A percentile compares a stretch with the other conserved stretches of the same genome.
Evolutionary conservation across 2,329 filamentous ascomycete genomes (phyloP).

Genomic region (Macrophomina tecta): DNA sequence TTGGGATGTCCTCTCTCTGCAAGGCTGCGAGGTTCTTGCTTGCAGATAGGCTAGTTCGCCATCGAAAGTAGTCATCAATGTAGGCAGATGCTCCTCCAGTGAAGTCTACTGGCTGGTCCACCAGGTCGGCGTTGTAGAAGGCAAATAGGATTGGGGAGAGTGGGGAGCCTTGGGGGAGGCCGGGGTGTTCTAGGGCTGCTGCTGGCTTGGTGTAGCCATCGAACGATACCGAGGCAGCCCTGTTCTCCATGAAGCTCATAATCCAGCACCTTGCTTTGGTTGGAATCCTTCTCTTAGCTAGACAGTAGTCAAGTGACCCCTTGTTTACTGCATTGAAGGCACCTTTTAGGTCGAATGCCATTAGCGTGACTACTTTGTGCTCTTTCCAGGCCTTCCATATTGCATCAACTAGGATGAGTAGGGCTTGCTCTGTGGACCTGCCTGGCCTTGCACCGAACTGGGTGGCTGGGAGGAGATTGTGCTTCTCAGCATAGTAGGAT

Average conservation of each 20-base stretch:
- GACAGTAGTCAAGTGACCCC: too few species aligned
- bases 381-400: too few species aligned
- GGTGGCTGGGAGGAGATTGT: too few species aligned
- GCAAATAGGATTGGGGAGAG: slow-evolving; percentile 1
- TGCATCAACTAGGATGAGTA: too few species aligned
- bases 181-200: neutral
- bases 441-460: too few species aligned
- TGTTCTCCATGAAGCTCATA: neutral
- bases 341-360: too few species aligned
- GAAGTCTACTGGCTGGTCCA: neutral
- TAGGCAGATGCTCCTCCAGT: neutral
- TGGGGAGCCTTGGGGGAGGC: neutral
- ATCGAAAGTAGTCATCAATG: slow-evolving; percentile 20
- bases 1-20: neutral
- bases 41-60: slow-evolving; percentile 29
- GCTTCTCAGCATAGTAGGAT: too few species aligned
- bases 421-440: too few species aligned
- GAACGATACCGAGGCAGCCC: neutral
- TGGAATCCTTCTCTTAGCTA: neutral
- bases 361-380: too few species aligned
- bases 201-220: neutral
- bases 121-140: neutral
- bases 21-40: neutral
- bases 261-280: neutral
- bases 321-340: too few species aligned